phyloP scores from a whole-genome alignment of 2,329 filamentous ascomycete species.

The Neopestalotiopsis clavispora region DNA sequence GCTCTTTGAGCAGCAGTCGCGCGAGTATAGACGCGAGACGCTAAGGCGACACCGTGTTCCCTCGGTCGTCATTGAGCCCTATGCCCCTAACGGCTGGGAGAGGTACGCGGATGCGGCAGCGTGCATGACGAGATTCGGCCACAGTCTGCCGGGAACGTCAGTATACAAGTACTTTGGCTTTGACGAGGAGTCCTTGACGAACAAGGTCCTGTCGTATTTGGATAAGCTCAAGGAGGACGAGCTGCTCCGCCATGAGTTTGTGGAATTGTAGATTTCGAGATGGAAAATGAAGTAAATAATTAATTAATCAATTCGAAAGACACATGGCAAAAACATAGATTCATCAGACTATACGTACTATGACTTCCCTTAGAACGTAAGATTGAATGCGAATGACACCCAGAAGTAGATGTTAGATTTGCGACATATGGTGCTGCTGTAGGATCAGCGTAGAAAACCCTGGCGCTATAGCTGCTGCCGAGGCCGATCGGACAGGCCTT shows the following conservation, averaged over 20 bases:
- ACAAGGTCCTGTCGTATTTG: constrained; percentile 18
- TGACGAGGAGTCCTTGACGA: constrained; percentile 35
- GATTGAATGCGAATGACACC: too few relatives aligned
- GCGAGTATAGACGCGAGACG: constrained; percentile 50
- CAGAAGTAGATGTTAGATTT: too few relatives aligned
- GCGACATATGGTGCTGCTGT: too few relatives aligned
- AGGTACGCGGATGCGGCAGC: constrained; percentile 62
- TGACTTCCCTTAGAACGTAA: too few relatives aligned
- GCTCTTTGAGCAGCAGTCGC: constrained; percentile 46
- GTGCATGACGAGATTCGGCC: constrained; percentile 59
- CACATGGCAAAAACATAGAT: background rate
- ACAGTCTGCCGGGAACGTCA: constrained; percentile 57
- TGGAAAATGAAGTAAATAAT: background rate
- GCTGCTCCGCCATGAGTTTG: constrained; percentile 21
- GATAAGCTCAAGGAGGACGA: constrained; percentile 19
- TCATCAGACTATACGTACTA: background rate
- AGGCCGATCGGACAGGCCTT: background rate
- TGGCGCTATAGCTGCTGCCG: background rate
- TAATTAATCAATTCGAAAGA: background rate
- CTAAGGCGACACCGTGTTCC: constrained; percentile 50
- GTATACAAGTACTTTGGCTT: constrained; percentile 63
- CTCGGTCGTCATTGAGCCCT: constrained; percentile 64
- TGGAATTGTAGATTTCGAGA: constrained; percentile 12
- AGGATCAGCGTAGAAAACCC: too few relatives aligned
- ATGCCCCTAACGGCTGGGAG: constrained; percentile 63